phyloP scores from a whole-genome alignment of 192 early-diverging fungal genomes.

The Mortierella claussenii region DNA sequence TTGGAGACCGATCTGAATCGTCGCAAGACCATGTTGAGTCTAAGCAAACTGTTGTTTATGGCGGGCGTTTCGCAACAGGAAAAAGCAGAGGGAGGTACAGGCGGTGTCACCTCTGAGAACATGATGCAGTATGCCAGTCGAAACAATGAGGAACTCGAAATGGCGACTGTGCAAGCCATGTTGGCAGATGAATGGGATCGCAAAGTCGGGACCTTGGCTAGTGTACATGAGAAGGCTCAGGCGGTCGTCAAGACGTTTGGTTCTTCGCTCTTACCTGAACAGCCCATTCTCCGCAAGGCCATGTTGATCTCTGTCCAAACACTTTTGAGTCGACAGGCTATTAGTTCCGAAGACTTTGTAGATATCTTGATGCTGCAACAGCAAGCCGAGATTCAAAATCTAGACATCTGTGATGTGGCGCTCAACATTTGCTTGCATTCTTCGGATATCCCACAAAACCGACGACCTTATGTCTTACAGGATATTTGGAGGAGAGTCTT shows the following conservation, averaged over 20 bases:
- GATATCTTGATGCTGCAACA: slow-evolving; percentile 38
- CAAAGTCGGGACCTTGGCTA: slow-evolving; percentile 3
- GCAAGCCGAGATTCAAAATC: slow-evolving; percentile 14
- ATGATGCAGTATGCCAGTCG: slow-evolving; percentile 24
- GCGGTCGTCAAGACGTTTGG: slow-evolving; percentile 14
- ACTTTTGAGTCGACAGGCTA: slow-evolving; percentile 20
- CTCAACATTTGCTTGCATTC: slow-evolving; percentile 39
- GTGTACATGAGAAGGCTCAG: slow-evolving; percentile 19
- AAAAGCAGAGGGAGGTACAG: neutral
- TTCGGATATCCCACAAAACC: slow-evolving; percentile 39
- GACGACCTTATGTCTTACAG: slow-evolving; percentile 35
- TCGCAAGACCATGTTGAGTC: slow-evolving; percentile 24
- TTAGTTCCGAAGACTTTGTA: slow-evolving; percentile 37
- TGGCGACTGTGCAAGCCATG: slow-evolving; percentile 26
- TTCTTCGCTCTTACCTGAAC: slow-evolving; percentile 12
- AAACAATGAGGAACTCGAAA: slow-evolving; percentile 29
- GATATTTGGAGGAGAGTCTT: slow-evolving; percentile 52
- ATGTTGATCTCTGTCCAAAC: neutral
- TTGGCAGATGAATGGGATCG: slow-evolving; percentile 28
- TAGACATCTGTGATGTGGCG: slow-evolving; percentile 22
- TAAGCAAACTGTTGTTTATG: slow-evolving; percentile 40
- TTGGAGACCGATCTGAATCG: slow-evolving; percentile 40
- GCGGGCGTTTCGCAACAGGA: slow-evolving; percentile 15
- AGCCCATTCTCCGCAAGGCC: slow-evolving; percentile 22
- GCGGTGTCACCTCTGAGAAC: slow-evolving; percentile 5